Evolutionary conservation across 768 basidiomycete genomes (phyloP).

Genomic region (Mycena capillaripes): DNA sequence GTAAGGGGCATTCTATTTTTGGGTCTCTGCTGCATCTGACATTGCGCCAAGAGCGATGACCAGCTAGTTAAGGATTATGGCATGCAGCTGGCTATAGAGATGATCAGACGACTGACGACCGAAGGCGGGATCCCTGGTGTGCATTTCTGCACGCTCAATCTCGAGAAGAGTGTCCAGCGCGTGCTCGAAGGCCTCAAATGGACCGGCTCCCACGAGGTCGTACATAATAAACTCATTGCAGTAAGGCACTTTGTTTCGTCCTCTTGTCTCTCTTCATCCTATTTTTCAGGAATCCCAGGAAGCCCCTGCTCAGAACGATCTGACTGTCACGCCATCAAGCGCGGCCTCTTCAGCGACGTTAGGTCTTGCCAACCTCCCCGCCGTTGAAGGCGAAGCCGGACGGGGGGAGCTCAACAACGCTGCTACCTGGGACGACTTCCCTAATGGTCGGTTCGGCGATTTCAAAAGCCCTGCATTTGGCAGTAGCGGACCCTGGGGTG

Average conservation of each 20-base stretch:
- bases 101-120: conserved; percentile 72
- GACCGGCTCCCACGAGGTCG: conserved; percentile 61
- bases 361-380: conserved; percentile 64
- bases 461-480: conserved; percentile 98
- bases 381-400: conserved; percentile 69
- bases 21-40: neutral
- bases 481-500: conserved; percentile 82
- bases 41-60: conserved; percentile 83
- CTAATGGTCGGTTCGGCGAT: conserved; percentile 98
- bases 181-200: conserved; percentile 87
- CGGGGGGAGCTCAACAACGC: conserved; percentile 84
- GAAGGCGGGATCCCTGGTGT: conserved; percentile 78
- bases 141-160: conserved; percentile 96
- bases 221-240: conserved; percentile 76
- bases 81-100: conserved; percentile 85
- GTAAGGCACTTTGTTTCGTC: conserved; percentile 52
- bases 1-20: conserved; percentile 58
- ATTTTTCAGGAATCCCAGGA: conserved; percentile 55
- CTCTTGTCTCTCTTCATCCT: conserved; percentile 19
- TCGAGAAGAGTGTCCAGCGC: conserved; percentile 94
- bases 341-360: conserved; percentile 76
- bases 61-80: conserved; percentile 95
- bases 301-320: conserved; percentile 51
- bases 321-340: conserved; percentile 73
- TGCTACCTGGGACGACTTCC: conserved; percentile 94